Base-by-base conservation (phyloP, 768 basidiomycete genomes). In the Russula sp. region DNA sequence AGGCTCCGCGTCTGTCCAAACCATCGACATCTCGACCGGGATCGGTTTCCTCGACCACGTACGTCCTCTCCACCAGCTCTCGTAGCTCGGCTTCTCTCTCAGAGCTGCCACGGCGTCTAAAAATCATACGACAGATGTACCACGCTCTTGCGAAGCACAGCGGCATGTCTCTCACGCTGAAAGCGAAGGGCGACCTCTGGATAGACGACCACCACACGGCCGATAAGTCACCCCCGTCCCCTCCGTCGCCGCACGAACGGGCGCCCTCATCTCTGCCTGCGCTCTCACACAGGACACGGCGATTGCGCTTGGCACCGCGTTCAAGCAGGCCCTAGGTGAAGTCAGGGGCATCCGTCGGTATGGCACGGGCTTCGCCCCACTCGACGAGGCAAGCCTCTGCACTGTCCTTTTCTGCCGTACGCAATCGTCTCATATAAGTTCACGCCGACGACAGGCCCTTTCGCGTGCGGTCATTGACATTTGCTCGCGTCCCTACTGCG, bases 11-110 rank as follows among this genome's bases (percentile, higher is more conserved):
- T 80, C 77, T 51, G 73, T 75, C 39, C 96, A 98, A 75, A 77
- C 75, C 40, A 98, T 99, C 70, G 78, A 89, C 35, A 79, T 99
- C 61, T 86, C 85, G 22, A 98, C 96, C 1, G 97, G 97, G 32
- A 95, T 99, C 63, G 97, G 97, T n/a, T 99, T 98, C 73, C 81
- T 98, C 42, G 96, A 99, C 75, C 97, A 99, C 80, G 96, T 94
- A 75, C 63, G 82, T 75, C 22, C 20, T 42, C 11, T 35, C 55
- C 40, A 39, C 16, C 49, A 35, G 14, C 20, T 10, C 44, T 45
- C 8, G 6, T 20, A 7, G 2, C 45, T 20, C 45, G 5, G n/a
- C 6, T 5, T n/a, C 45, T 47, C 45, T 20, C 42, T 18, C 6
- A 44, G 18, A 16, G 18, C 16, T 44, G 16, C 18, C 16, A 5